Percentiles rank a stretch among this genome's conserved stretches.
Evolutionary conservation across 306 rosid species (phyloP).

Genomic region (Prosopis cineraria): DNA sequence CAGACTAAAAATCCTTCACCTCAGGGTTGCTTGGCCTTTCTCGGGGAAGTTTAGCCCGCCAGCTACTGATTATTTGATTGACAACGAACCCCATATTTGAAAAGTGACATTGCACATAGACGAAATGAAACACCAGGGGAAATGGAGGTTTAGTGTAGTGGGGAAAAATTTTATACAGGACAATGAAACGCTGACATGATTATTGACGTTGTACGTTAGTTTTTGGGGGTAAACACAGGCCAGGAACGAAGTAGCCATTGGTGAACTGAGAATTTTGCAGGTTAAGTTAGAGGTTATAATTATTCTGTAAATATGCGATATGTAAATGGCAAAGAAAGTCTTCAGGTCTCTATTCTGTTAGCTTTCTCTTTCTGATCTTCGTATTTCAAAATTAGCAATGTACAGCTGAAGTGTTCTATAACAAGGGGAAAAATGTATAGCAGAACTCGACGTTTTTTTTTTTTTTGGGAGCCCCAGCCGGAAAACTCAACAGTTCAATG

Average conservation of each 20-base stretch:
- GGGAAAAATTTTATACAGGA: conserved; percentile 27
- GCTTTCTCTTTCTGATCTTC: background rate
- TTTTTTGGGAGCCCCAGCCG: too few species aligned
- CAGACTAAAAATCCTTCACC: conserved; percentile 39
- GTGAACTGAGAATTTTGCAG: conserved; percentile 71
- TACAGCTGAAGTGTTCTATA: background rate
- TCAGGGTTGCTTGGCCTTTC: conserved; percentile 37
- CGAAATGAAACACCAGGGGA: background rate
- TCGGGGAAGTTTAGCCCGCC: conserved; percentile 34
- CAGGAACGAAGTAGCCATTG: conserved; percentile 29
- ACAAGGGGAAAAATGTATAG: background rate
- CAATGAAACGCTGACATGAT: conserved; percentile 28
- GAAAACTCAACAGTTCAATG: background rate
- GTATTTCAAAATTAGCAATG: background rate
- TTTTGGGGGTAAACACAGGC: conserved; percentile 20
- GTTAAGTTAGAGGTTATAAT: conserved; percentile 47
- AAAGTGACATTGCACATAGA: conserved; percentile 24
- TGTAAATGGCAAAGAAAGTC: conserved; percentile 65
- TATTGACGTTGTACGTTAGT: conserved; percentile 14
- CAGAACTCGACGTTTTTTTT: background rate
- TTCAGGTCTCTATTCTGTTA: conserved; percentile 30
- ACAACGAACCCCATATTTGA: conserved; percentile 27
- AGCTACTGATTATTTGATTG: conserved; percentile 16
- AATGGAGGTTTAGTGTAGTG: background rate
- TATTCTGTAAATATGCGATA: conserved; percentile 79